Evolutionary conservation across 257 asterid species (phyloP), one percentile per base, ranked within the genome.

Genomic region (Fraxinus pennsylvanica): DNA sequence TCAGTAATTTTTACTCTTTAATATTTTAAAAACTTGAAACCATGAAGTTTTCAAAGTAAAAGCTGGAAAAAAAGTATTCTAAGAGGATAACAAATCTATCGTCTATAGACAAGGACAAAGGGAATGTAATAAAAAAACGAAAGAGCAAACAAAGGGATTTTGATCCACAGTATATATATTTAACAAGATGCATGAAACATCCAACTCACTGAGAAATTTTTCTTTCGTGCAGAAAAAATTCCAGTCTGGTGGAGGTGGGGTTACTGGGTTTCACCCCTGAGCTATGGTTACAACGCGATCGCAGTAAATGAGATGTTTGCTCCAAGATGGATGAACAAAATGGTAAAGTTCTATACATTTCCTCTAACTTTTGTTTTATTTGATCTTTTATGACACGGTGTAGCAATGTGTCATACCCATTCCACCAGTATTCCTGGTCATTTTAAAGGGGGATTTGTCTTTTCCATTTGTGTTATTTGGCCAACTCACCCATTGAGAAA

Each of bases 211-310:
- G 2, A 13, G 52, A 17, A 33, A 9, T 79, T n/a, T 33, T 78
- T 61, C 33, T n/a, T 77, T 36, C 41, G 17, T 80, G 71, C 82
- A 91, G 93, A 77, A 57, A 59, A 80, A 74, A 86, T 91, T 72
- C 96, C 93, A 8, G 82, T 74, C 45, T 91, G 96, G 96, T 91
- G 92, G 96, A 79, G 85, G 32, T 91, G 96, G 96, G 93, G 84
- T 1, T 87, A 84, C 78, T 91, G 96, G 96, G 21, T 88, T 73
- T 91, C 92, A 38, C 96, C 96, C 45, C 80, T 91, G 39, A 80
- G 86, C 45, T 91, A 91, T 9, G 86, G 80, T 14, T 89, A 84
- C 87, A 91, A 85, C 17, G 89, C 92, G 9, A 15, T 91, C 59
- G 67, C 89, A 6, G 90, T 88, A 29, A 91, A 91, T 57, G 94